Percentiles rank a stretch among this genome's conserved stretches.
Conservation (phyloP, 768 basidiomycete species). For the Lactarius hatsudake region DNA sequence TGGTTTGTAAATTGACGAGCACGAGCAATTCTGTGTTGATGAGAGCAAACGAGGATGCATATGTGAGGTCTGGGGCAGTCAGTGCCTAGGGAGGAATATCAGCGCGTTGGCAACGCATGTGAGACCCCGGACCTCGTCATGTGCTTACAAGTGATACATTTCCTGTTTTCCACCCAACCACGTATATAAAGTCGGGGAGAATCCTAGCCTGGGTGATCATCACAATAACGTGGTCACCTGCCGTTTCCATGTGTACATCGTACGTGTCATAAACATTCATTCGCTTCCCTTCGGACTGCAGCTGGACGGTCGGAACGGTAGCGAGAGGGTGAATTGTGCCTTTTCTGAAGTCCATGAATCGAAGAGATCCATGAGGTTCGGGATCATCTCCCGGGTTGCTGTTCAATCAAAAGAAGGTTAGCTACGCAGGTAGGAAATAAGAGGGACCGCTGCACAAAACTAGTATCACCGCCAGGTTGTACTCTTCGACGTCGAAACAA, state of each 20-base stretch:
- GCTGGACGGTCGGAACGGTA: slow-evolving; percentile 2
- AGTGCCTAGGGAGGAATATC: neutral
- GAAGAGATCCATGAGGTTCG: slow-evolving; percentile 13
- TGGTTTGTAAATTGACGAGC: slow-evolving; percentile 16
- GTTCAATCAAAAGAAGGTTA: neutral
- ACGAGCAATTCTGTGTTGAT: slow-evolving; percentile 9
- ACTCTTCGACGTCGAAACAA: slow-evolving; percentile 20
- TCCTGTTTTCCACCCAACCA: slow-evolving; percentile 21
- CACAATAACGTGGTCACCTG: slow-evolving; percentile 16
- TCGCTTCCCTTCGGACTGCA: slow-evolving; percentile 8
- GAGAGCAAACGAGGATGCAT: slow-evolving; percentile 22
- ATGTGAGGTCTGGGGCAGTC: slow-evolving; percentile 21
- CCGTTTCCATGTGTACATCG: slow-evolving; percentile 17
- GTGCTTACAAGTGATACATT: slow-evolving; percentile 7
- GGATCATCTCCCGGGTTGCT: slow-evolving; percentile 17
- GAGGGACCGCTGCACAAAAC: slow-evolving; percentile 14
- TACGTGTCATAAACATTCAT: slow-evolving; percentile 12
- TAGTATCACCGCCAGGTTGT: slow-evolving; percentile 19
- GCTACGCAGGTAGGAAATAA: neutral
- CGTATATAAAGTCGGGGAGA: slow-evolving; percentile 14
- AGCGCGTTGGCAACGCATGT: neutral
- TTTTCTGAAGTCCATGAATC: slow-evolving; percentile 12
- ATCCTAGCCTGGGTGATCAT: slow-evolving; percentile 19
- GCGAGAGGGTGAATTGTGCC: slow-evolving; percentile 20
- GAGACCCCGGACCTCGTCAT: neutral